Evolutionary conservation across 768 basidiomycete species (phyloP).

Genomic region (Fistulinella prunicolor): DNA sequence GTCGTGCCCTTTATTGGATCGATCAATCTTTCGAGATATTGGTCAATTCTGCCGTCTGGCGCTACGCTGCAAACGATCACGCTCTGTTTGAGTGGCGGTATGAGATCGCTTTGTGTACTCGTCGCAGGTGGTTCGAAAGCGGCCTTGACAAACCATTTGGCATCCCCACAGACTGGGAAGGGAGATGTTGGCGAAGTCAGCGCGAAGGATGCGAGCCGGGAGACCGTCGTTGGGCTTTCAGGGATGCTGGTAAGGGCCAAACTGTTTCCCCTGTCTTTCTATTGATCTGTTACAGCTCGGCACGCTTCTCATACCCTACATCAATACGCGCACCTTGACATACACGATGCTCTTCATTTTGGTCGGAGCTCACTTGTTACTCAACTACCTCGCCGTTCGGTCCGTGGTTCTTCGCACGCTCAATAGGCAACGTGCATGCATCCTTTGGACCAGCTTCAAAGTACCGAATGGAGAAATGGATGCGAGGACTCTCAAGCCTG

Average conservation of each 20-base stretch:
- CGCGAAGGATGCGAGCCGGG: slow-evolving; percentile 70
- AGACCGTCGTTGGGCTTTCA: slow-evolving; percentile 63
- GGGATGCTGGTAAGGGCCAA: slow-evolving; percentile 58
- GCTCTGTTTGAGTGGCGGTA: slow-evolving; percentile 56
- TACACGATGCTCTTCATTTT: slow-evolving; percentile 51
- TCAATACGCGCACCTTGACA: slow-evolving; percentile 47
- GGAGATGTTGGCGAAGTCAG: slow-evolving; percentile 71
- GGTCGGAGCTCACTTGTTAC: slow-evolving; percentile 49
- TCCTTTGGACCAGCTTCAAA: slow-evolving; percentile 44
- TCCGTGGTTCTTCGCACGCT: slow-evolving; percentile 54
- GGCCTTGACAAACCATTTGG: slow-evolving; percentile 65
- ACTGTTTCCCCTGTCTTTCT: not conserved
- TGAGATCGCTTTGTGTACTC: slow-evolving; percentile 60
- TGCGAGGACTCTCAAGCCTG: slow-evolving; percentile 31
- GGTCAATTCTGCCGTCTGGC: slow-evolving; percentile 33
- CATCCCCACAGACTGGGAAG: slow-evolving; percentile 44
- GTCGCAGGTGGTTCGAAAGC: slow-evolving; percentile 69
- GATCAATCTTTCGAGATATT: slow-evolving; percentile 25
- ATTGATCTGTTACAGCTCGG: slow-evolving; percentile 44
- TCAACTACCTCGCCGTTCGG: slow-evolving; percentile 61
- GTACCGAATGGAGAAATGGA: slow-evolving; percentile 6
- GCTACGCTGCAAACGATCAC: slow-evolving; percentile 42
- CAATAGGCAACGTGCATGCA: slow-evolving; percentile 55
- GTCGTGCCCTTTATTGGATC: slow-evolving; percentile 53
- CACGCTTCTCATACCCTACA: slow-evolving; percentile 53